Conservation (phyloP, 2,329 filamentous ascomycete genomes). For the Pseudogymnoascus sp. region DNA sequence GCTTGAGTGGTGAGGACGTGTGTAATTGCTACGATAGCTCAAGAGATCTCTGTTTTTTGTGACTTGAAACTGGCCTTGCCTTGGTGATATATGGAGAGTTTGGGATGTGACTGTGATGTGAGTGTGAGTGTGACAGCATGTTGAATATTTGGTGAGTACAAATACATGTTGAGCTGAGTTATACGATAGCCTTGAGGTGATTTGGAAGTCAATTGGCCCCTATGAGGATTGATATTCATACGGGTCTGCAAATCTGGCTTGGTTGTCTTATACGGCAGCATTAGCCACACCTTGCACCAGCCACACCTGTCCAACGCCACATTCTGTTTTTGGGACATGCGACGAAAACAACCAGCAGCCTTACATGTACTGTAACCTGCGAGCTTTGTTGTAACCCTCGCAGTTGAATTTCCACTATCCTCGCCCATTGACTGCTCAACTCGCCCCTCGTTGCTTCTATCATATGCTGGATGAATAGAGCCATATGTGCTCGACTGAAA, state of each 20-base stretch:
- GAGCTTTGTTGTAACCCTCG: background rate
- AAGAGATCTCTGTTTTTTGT: constrained; percentile 9
- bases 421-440: constrained; percentile 1
- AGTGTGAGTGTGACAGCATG: background rate
- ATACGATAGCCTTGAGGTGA: background rate
- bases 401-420: background rate
- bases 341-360: constrained; percentile 7
- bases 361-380: background rate
- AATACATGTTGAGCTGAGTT: background rate
- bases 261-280: background rate
- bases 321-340: constrained; percentile 5
- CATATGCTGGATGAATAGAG: constrained; percentile 28
- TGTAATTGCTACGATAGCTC: constrained; percentile 7
- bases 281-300: background rate
- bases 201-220: background rate
- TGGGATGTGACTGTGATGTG: background rate
- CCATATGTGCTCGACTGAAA: constrained; percentile 23
- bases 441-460: background rate
- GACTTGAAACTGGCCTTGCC: background rate
- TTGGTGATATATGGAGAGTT: background rate
- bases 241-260: background rate
- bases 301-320: background rate
- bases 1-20: constrained; percentile 7
- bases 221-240: background rate
- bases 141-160: background rate